Percentiles rank a stretch among this genome's conserved stretches.
These are phyloP conservation scores for Suhomyces prunicola DNA, from an alignment of 805 yeast genomes.

Conservation along the genomic window DNA sequence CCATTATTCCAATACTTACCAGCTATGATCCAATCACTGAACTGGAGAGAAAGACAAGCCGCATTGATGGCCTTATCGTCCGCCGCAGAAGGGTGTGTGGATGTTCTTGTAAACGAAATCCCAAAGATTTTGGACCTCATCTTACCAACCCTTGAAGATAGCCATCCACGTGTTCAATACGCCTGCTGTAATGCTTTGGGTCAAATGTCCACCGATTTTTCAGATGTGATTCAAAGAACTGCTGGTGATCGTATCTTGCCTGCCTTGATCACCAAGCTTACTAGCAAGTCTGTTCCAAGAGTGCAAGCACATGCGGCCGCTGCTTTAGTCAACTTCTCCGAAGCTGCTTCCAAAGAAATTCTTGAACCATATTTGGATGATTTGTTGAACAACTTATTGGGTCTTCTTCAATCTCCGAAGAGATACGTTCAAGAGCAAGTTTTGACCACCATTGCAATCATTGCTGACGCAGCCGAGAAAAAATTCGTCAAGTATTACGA, in stretches of 20 bases:
- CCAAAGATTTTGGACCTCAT: slow-evolving; percentile 81
- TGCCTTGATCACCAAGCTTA: slow-evolving; percentile 78
- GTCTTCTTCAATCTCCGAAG: slow-evolving; percentile 77
- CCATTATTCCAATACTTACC: slow-evolving; percentile 87
- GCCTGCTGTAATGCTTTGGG: slow-evolving; percentile 97
- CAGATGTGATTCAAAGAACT: slow-evolving; percentile 79
- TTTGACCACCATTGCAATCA: slow-evolving; percentile 91
- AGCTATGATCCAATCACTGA: slow-evolving; percentile 66
- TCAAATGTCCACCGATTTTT: slow-evolving; percentile 95
- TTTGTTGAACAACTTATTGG: slow-evolving; percentile 68
- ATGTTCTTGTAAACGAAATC: slow-evolving; percentile 77
- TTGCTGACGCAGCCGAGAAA: slow-evolving; percentile 92
- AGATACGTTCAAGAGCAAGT: slow-evolving; percentile 97
- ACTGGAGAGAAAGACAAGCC: slow-evolving; percentile 96
- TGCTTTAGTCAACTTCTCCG: slow-evolving; percentile 92
- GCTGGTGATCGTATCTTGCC: slow-evolving; percentile 81
- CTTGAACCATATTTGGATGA: slow-evolving; percentile 91
- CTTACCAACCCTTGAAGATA: slow-evolving; percentile 78
- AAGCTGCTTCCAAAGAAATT: slow-evolving; percentile 81
- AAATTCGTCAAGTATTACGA: slow-evolving; percentile 90
- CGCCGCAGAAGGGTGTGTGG: slow-evolving; percentile 96
- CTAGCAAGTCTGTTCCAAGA: slow-evolving; percentile 72
- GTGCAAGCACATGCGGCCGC: slow-evolving; percentile 99
- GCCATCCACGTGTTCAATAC: slow-evolving; percentile 92
- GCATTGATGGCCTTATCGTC: slow-evolving; percentile 95